phyloP scores from a whole-genome alignment of 176 grass and related monocot genomes.

The Oryza glaberrima region DNA sequence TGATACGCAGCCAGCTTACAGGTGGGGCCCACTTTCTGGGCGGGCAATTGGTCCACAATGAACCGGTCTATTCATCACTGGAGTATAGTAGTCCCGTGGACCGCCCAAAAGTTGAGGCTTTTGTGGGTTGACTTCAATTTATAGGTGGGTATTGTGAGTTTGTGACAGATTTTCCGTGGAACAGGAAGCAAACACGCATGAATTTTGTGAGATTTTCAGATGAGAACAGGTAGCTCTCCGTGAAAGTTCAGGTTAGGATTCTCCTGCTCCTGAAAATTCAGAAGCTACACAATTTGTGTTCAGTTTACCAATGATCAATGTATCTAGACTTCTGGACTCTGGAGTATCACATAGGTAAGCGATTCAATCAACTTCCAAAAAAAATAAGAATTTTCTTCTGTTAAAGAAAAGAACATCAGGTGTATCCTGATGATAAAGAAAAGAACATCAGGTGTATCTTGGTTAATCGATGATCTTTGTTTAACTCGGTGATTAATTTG shows the following conservation, averaged over 20 bases:
- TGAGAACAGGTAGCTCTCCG: too few relatives aligned
- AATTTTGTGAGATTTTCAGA: neutral
- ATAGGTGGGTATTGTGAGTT: neutral
- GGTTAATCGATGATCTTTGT: neutral
- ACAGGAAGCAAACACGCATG: neutral
- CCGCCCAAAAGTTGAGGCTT: neutral
- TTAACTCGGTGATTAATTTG: neutral
- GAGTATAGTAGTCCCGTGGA: neutral
- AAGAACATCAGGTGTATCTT: neutral
- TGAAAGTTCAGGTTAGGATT: too few relatives aligned
- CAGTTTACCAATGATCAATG: neutral
- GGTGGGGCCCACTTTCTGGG: neutral
- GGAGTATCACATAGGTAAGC: neutral
- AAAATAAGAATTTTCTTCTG: too few relatives aligned
- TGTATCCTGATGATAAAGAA: neutral
- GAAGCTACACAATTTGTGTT: neutral
- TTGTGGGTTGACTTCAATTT: neutral
- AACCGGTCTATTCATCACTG: too few relatives aligned
- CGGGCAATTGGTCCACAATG: neutral
- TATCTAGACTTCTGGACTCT: neutral
- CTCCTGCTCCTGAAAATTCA: too few relatives aligned
- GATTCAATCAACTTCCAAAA: neutral
- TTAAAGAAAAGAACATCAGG: neutral
- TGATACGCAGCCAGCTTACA: neutral
- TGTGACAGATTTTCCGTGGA: neutral